Conservation (phyloP, 345 rosid genomes). For the Eucalyptus sideroxylon region DNA sequence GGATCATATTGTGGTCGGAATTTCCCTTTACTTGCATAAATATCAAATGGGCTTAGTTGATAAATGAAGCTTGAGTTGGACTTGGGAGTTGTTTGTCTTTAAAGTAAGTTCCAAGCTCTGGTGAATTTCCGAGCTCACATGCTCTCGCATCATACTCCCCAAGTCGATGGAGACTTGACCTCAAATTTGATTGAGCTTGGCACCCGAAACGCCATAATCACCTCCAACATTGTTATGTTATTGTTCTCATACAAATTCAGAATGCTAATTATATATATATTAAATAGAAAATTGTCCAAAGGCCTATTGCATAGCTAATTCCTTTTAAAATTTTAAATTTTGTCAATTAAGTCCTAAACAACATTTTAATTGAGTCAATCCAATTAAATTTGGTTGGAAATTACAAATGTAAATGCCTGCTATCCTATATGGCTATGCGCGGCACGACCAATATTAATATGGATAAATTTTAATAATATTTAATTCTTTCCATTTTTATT, state of each 20-base stretch:
- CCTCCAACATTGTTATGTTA: not conserved
- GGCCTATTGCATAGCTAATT: too few species aligned
- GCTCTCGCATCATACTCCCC: not conserved
- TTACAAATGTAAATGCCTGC: accelerated
- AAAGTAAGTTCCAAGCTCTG: not conserved
- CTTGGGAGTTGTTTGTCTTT: not conserved
- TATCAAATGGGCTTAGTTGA: not conserved
- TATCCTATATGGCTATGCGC: too few species aligned
- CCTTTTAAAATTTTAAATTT: too few species aligned
- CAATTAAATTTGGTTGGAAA: too few species aligned
- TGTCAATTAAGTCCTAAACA: too few species aligned
- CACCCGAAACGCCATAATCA: not conserved
- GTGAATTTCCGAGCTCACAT: not conserved
- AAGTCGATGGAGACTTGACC: not conserved
- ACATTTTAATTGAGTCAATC: too few species aligned
- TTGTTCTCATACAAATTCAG: not conserved
- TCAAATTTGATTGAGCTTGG: not conserved
- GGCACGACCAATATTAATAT: too few species aligned
- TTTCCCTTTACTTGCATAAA: not conserved
- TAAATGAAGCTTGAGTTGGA: not conserved
- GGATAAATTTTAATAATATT: too few species aligned
- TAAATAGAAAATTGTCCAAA: too few species aligned
- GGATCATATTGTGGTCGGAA: not conserved
- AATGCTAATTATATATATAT: too few species aligned
- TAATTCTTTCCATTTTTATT: too few species aligned